Conservation (phyloP, 2,329 filamentous ascomycete genomes). For the Dryadomyces quercus-mongolicae region DNA sequence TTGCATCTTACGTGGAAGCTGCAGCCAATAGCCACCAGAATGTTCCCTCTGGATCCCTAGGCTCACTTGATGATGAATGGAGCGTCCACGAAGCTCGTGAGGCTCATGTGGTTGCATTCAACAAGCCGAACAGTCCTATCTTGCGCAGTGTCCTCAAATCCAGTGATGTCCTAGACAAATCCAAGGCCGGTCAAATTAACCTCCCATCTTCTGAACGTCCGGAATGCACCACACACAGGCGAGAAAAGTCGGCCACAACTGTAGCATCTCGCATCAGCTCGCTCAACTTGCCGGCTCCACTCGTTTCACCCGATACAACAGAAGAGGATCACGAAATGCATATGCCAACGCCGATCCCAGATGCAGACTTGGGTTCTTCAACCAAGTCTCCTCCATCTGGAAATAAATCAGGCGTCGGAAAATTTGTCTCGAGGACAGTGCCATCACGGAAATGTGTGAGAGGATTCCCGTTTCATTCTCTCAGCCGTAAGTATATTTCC, state of each 20-base stretch:
- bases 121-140: neutral
- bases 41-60: constrained; percentile 4
- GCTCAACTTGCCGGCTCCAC: neutral
- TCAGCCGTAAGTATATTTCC: neutral
- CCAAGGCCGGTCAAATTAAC: neutral
- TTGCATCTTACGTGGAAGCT: neutral
- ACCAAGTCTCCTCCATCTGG: neutral
- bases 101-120: constrained; percentile 7
- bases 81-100: constrained; percentile 15
- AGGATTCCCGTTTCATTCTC: neutral
- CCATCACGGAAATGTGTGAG: neutral
- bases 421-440: neutral
- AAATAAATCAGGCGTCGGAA: no score
- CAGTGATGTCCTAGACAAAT: no score
- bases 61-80: constrained; percentile 11
- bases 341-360: neutral
- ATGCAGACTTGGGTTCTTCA: neutral
- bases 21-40: neutral
- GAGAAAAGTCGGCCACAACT: neutral
- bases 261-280: neutral
- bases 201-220: neutral
- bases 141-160: neutral
- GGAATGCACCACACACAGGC: neutral
- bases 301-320: neutral
- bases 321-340: neutral